Percentiles rank a stretch among this genome's conserved stretches.
Evolutionary conservation across 768 basidiomycete genomes (phyloP).

Genomic region (Boletus insuetus): DNA sequence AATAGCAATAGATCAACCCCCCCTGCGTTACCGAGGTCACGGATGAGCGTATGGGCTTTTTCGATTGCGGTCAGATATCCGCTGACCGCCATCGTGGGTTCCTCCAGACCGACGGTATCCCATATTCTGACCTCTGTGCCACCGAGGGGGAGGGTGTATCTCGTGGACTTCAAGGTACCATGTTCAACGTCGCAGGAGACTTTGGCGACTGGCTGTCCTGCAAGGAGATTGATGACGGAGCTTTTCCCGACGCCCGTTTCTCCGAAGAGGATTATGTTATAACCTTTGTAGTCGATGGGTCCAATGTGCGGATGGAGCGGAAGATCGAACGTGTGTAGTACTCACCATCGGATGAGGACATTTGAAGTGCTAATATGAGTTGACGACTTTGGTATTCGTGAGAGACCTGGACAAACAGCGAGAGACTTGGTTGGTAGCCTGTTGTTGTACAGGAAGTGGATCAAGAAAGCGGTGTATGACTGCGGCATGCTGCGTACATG

Average conservation of each 20-base stretch:
- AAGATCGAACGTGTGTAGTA: not conserved
- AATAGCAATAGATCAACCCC: constrained; percentile 37
- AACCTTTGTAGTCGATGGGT: constrained; percentile 6
- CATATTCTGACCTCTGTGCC: constrained; percentile 19
- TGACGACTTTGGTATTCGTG: constrained; percentile 6
- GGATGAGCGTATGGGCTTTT: constrained; percentile 28
- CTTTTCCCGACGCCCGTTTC: constrained; percentile 40
- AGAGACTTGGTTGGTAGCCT: not conserved
- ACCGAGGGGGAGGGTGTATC: constrained; percentile 19
- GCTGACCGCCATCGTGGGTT: constrained; percentile 27
- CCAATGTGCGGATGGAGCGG: not conserved
- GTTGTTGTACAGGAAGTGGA: constrained; percentile 4
- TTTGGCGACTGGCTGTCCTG: constrained; percentile 24
- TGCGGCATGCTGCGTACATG: not conserved
- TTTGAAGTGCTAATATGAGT: not conserved
- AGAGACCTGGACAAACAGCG: constrained; percentile 1
- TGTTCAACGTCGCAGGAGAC: constrained; percentile 33
- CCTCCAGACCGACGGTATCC: constrained; percentile 33
- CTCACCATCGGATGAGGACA: constrained; percentile 23
- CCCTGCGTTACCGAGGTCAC: constrained; percentile 21
- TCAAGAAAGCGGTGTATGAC: constrained; percentile 2
- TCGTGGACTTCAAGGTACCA: constrained; percentile 32
- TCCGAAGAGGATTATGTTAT: constrained; percentile 33
- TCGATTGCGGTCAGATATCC: constrained; percentile 29
- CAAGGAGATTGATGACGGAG: constrained; percentile 44